Conservation (phyloP, 768 basidiomycete genomes). For the Pulveroboletus frians region DNA sequence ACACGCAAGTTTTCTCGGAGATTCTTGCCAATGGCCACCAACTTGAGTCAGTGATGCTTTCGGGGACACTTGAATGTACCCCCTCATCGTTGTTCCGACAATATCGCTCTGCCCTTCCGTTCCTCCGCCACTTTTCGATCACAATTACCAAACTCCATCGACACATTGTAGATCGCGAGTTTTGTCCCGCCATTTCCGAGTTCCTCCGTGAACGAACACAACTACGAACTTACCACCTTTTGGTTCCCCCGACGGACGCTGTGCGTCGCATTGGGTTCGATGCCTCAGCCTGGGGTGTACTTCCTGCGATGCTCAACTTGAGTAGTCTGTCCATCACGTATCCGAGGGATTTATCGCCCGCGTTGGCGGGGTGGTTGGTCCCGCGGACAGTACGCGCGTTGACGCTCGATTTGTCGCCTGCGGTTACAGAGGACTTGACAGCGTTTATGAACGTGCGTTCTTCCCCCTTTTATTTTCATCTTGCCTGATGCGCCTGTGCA, state of each 20-base stretch:
- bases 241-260: conserved; percentile 40
- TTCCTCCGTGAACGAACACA: conserved; percentile 54
- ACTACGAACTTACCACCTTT: conserved; percentile 50
- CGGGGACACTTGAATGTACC: conserved; percentile 49
- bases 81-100: conserved; percentile 48
- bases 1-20: conserved; percentile 49
- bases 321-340: conserved; percentile 56
- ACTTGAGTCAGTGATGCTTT: conserved; percentile 55
- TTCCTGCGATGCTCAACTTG: conserved; percentile 52
- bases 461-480: no score
- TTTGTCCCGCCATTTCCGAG: conserved; percentile 65
- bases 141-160: conserved; percentile 40
- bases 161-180: conserved; percentile 48
- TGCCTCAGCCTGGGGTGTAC: conserved; percentile 65
- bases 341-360: conserved; percentile 57
- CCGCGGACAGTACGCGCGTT: conserved; percentile 49
- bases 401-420: conserved; percentile 37
- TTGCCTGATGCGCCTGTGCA: conserved; percentile 18
- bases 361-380: conserved; percentile 64
- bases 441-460: conserved; percentile 39
- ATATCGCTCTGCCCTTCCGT: conserved; percentile 43
- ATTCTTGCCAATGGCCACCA: conserved; percentile 59
- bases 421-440: conserved; percentile 36
- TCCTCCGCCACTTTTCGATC: conserved; percentile 62
- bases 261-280: conserved; percentile 54